phyloP scores from a whole-genome alignment of 805 yeast genomes.

The Scheffersomyces amazonensis region DNA sequence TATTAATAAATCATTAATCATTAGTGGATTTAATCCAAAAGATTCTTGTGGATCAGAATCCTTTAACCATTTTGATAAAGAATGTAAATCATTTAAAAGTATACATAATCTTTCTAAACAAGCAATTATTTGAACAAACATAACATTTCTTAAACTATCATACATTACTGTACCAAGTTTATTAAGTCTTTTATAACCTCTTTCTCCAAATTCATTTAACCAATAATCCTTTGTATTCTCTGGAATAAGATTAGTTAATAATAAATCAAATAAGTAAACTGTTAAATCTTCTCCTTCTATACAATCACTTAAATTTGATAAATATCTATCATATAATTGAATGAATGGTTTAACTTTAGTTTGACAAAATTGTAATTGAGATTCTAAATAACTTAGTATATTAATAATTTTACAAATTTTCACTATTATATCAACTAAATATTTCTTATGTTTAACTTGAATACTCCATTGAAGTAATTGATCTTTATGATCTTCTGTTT shows the following conservation, averaged over 20 bases:
- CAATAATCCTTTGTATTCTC: conserved; percentile 54
- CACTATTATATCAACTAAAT: conserved; percentile 19
- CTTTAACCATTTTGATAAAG: conserved; percentile 36
- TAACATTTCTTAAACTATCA: conserved; percentile 45
- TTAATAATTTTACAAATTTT: conserved; percentile 24
- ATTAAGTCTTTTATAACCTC: conserved; percentile 58
- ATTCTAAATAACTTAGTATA: conserved; percentile 18
- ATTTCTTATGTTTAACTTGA: conserved; percentile 8
- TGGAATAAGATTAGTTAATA: conserved; percentile 52
- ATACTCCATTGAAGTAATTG: conserved; percentile 14
- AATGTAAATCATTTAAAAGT: conserved; percentile 39
- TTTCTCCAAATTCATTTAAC: conserved; percentile 63
- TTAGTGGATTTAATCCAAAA: conserved; percentile 8
- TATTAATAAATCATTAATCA: conserved; percentile 5
- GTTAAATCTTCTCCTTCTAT: conserved; percentile 9
- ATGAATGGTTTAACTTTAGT: conserved; percentile 23
- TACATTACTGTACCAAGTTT: conserved; percentile 49
- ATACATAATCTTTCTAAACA: conserved; percentile 55
- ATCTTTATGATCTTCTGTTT: conserved; percentile 2
- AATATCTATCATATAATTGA: conserved; percentile 26
- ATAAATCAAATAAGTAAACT: conserved; percentile 2
- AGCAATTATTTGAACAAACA: conserved; percentile 51
- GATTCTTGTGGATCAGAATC: conserved; percentile 9
- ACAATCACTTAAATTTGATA: conserved; percentile 30
- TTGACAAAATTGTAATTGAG: conserved; percentile 15